These are phyloP conservation scores for Vigna angularis DNA, from an alignment of 306 rosid genomes.

Conservation along the genomic window DNA sequence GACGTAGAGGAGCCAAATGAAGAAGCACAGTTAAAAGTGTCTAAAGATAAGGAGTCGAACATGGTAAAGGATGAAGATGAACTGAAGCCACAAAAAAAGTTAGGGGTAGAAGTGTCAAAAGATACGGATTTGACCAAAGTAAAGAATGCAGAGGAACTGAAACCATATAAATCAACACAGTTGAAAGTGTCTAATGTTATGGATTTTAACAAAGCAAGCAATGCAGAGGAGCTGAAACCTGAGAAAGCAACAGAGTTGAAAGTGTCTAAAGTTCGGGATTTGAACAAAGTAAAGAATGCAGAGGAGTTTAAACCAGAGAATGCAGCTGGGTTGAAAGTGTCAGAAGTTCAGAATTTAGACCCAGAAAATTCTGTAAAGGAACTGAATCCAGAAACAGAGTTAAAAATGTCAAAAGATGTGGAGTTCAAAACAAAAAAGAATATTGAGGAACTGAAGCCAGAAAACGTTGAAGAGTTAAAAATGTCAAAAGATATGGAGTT, in stretches of 20 bases:
- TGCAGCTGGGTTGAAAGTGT: constrained; percentile 33
- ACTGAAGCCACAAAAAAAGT: constrained; percentile 33
- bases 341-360: constrained; percentile 41
- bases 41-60: constrained; percentile 41
- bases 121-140: constrained; percentile 33
- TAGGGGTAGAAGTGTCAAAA: constrained; percentile 32
- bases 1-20: too few species aligned
- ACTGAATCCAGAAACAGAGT: constrained; percentile 35
- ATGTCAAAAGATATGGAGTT: constrained; percentile 32
- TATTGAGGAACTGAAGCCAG: constrained; percentile 43
- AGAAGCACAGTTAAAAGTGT: neutral
- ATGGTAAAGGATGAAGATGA: constrained; percentile 44
- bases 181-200: constrained; percentile 30
- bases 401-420: constrained; percentile 17
- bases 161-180: constrained; percentile 29
- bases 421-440: constrained; percentile 32
- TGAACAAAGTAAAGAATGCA: constrained; percentile 39
- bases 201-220: constrained; percentile 38
- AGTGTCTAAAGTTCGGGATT: constrained; percentile 38
- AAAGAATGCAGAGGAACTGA: constrained; percentile 40
- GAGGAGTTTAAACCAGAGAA: constrained; percentile 40
- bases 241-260: constrained; percentile 33
- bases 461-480: constrained; percentile 31
- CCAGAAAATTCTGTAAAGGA: constrained; percentile 33
- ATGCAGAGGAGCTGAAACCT: constrained; percentile 35